phyloP scores from a whole-genome alignment of 352 stramenopile species.

The Phytophthora capsici region DNA sequence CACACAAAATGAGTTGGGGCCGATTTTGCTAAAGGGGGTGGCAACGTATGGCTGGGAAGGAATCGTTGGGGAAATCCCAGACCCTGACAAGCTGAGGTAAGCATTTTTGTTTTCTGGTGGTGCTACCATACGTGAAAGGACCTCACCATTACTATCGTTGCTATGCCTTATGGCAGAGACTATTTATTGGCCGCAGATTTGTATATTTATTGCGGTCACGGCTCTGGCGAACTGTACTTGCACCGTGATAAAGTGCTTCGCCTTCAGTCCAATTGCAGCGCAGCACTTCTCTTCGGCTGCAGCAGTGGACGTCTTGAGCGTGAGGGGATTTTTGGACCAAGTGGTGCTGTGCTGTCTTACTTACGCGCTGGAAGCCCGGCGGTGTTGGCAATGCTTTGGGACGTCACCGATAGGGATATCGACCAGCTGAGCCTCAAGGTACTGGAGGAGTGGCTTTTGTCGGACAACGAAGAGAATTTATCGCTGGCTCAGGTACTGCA shows the following conservation, averaged over 20 bases:
- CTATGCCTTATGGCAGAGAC: constrained; percentile 29
- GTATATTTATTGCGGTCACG: constrained; percentile 98
- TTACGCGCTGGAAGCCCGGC: constrained; percentile 90
- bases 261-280: constrained; percentile 59
- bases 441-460: constrained; percentile 72
- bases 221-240: constrained; percentile 94
- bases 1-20: constrained; percentile 65
- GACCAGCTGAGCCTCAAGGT: constrained; percentile 90
- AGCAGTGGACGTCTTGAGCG: constrained; percentile 93
- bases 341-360: constrained; percentile 95
- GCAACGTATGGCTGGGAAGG: constrained; percentile 58
- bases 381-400: constrained; percentile 99
- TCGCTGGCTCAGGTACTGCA: constrained; percentile 79
- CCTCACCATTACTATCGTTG: constrained; percentile 2
- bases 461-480: constrained; percentile 41
- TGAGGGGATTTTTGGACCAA: constrained; percentile 92
- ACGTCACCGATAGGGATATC: constrained; percentile 99
- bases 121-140: neutral
- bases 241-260: constrained; percentile 79
- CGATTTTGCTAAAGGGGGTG: constrained; percentile 49
- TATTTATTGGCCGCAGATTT: constrained; percentile 79
- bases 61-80: constrained; percentile 51
- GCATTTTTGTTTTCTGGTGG: constrained; percentile 5
- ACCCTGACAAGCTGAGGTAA: constrained; percentile 62
- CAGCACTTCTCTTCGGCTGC: constrained; percentile 97